Conservation (phyloP, 495 filamentous ascomycete species). For the Aspergillus cavernicola region DNA sequence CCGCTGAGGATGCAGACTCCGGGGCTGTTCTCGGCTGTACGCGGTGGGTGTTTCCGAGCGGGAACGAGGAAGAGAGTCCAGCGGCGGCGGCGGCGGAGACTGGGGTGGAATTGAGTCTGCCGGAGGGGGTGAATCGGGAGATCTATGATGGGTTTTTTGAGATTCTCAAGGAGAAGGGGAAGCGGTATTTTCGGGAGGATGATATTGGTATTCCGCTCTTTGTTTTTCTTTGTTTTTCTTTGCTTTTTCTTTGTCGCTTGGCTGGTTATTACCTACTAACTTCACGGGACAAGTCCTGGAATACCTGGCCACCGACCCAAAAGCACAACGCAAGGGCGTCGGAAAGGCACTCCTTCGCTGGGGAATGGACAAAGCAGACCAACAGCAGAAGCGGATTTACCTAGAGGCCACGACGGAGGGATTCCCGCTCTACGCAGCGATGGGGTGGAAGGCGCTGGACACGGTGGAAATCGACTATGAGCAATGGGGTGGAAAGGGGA, state of each 20-base stretch:
- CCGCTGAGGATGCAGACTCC: constrained; percentile 1
- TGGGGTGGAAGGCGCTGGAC: constrained; percentile 44
- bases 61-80: not conserved
- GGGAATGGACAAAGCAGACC: constrained; percentile 48
- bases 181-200: constrained; percentile 4
- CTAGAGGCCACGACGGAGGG: constrained; percentile 53
- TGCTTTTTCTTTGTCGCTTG: not conserved
- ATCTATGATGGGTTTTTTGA: constrained; percentile 12
- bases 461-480: constrained; percentile 35
- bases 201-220: constrained; percentile 17
- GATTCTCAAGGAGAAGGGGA: constrained; percentile 12
- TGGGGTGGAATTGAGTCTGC: not conserved
- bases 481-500: constrained; percentile 30
- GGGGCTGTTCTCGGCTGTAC: constrained; percentile 14
- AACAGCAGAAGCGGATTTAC: constrained; percentile 42
- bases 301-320: constrained; percentile 31
- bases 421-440: constrained; percentile 46
- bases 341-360: constrained; percentile 45
- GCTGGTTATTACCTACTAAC: not conserved
- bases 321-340: constrained; percentile 48
- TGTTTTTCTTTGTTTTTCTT: not conserved
- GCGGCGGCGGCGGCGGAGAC: not conserved
- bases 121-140: constrained; percentile 4
- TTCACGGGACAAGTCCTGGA: constrained; percentile 20
- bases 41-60: constrained; percentile 14